These are phyloP conservation scores for Fagus sylvatica DNA, from an alignment of 306 rosid genomes.

Conservation along the genomic window DNA sequence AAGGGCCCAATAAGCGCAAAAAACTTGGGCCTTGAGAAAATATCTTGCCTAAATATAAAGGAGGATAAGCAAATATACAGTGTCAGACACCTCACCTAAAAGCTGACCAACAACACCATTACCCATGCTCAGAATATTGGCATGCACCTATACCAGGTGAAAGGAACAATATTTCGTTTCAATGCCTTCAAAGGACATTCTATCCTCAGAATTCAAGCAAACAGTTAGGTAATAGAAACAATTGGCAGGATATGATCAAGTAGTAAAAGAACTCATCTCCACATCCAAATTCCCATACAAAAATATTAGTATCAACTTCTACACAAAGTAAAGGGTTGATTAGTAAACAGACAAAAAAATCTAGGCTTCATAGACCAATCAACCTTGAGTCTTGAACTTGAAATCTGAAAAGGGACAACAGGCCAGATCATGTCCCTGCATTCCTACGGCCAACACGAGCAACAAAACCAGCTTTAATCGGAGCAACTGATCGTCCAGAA, in stretches of 20 bases:
- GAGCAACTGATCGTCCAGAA: slow-evolving; percentile 93
- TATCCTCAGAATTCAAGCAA: background rate
- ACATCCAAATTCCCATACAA: background rate
- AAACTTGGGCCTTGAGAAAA: no score
- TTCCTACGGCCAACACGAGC: slow-evolving; percentile 97
- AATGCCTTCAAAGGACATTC: background rate
- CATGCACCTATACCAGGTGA: background rate
- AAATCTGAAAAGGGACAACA: background rate
- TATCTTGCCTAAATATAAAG: no score
- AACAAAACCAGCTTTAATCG: slow-evolving; percentile 91
- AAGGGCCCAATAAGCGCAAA: no score
- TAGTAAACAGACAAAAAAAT: background rate
- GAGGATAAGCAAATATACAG: no score
- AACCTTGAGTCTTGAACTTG: background rate
- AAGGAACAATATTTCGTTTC: background rate
- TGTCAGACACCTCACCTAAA: background rate
- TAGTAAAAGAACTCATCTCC: background rate
- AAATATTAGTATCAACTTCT: background rate
- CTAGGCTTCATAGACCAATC: slow-evolving; percentile 12
- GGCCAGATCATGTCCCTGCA: slow-evolving; percentile 53
- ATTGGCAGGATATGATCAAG: background rate
- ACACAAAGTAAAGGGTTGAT: background rate
- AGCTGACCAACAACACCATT: background rate
- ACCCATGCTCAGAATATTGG: background rate
- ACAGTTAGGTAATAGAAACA: background rate